Base-by-base conservation (phyloP, 2,329 filamentous ascomycete species). In the Gaeumannomyces sp. region DNA sequence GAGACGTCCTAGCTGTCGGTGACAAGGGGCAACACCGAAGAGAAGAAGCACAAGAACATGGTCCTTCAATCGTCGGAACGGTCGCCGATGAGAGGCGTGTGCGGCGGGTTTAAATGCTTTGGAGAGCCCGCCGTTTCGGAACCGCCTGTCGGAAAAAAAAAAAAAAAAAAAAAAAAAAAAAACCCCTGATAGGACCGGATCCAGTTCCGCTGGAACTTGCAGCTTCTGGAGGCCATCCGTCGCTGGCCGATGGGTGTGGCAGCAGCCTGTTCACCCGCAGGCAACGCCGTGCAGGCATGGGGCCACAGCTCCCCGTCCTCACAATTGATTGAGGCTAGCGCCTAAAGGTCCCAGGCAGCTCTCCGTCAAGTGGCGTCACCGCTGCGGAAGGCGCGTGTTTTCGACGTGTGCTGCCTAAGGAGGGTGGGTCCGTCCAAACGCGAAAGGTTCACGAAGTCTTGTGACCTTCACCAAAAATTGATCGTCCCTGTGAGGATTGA, bases 401-500 rank as follows among this genome's bases (percentile, higher is more conserved):
- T 28, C 8, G 57, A 13, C 57, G 57, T 59, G 57, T 59, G 57
- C 29, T 59, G 57, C 57, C 57, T 59, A 35, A n/a, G 59, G 6
- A 8, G 59, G 25, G 13, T 22, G 59, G 59, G 33, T 61, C 16
- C 31, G n/a, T 25, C 14, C 60, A 50, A 50, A 53, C 60, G 60
- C 60, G 60, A 61, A 45, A 61, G n/a, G 19, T 1, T 19, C 60
- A 45, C 60, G 33, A 61, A 50, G 60, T 53, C 60, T 29, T 28
- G 60, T 61, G 60, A 61, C 33, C 27, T 29, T 10, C 19, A 38
- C 13, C 25, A 13, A 59, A 31, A 61, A 38, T 11, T n/a, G 59
- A 31, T 59, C 14, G 1, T 11, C 27, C 2, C n/a, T 58, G 35
- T 14, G 11, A 16, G 10, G 10, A 16, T 45, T 16, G n/a, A 35